A percentile compares a stretch with the other conserved stretches of the same genome.
Evolutionary conservation across 2,329 filamentous ascomycete species (phyloP).

Genomic region (Pseudonectria foliicola): DNA sequence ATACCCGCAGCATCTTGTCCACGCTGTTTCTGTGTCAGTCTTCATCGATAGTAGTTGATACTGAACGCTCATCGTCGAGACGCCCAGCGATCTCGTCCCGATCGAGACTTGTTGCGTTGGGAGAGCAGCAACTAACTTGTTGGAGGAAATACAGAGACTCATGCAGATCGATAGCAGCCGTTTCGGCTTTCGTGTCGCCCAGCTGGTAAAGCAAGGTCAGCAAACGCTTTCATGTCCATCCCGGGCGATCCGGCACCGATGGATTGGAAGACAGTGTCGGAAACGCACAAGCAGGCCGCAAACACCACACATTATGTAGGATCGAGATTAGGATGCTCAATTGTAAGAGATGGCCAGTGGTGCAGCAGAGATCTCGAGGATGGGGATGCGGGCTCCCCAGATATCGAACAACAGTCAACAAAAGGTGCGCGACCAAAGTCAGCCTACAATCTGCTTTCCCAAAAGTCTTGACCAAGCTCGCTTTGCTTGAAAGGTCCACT

Average conservation of each 20-base stretch:
- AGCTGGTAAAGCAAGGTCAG: slow-evolving; percentile 13
- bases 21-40: slow-evolving; percentile 41
- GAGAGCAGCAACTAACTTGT: slow-evolving; percentile 25
- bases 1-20: slow-evolving; percentile 89
- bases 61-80: not conserved
- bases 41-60: not conserved
- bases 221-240: not conserved
- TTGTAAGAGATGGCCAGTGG: too few relatives aligned
- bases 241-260: too few relatives aligned
- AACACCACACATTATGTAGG: slow-evolving; percentile 7
- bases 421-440: too few relatives aligned
- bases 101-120: slow-evolving; percentile 17
- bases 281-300: slow-evolving; percentile 4
- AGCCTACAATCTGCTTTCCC: too few relatives aligned
- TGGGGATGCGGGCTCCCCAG: too few relatives aligned
- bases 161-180: slow-evolving; percentile 58
- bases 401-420: too few relatives aligned
- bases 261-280: too few relatives aligned
- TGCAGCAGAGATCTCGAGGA: too few relatives aligned
- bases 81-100: not conserved
- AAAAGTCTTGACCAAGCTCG: too few relatives aligned
- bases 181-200: slow-evolving; percentile 27
- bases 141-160: slow-evolving; percentile 67
- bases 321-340: too few relatives aligned
- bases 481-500: too few relatives aligned